Base-by-base conservation (phyloP, 2,329 filamentous ascomycete species). In the Aotearoamyces nothofagi region DNA sequence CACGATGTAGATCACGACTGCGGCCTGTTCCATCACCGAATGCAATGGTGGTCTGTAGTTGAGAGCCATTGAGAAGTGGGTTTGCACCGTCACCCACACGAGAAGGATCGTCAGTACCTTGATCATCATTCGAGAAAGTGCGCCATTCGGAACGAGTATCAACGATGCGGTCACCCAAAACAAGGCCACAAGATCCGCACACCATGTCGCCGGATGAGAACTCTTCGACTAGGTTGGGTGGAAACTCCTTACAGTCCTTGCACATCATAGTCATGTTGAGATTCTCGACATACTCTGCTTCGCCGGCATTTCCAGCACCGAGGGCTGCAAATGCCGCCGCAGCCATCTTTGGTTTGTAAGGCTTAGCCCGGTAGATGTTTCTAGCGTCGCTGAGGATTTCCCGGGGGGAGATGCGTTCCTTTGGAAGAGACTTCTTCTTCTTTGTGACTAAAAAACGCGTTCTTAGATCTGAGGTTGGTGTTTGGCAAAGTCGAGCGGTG, bases 61-160 rank as follows among this genome's bases (percentile, higher is more conserved):
- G 84, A 39, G 83, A 78, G 32, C 84, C 86, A 46, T 92, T 84
- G 33, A 93, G 67, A 24, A 98, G 73, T 30, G 82, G 78, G 49
- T 96, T 94, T 35, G 78, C 77, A 5, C 79, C 81, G 44, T 96
- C 90, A 60, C 90, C 90, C 40, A 98, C 87, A 83, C 90, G 90
- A 34, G 84, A 94, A 4, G 92, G 90, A 42, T 98, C 90, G 44
- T 96, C 92, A 47, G 81, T 86, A 47, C 82, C 83, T 53, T 93
- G 83, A 51, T 98, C 92, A 49, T 98, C 90, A 51, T 96, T 96
- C 50, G 86, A 84, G 58, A 98, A 98, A 1, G 90, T 98, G 51
- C 90, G 82, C 90, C 90, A 98, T 59, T 98, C 90, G 26, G 84
- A 93, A 37, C 92, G 79, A 36, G 82, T 92, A 51, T 98, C 92